These are phyloP conservation scores for Arbutus unedo DNA, from an alignment of 148 eudicot genomes.

Conservation along the genomic window DNA sequence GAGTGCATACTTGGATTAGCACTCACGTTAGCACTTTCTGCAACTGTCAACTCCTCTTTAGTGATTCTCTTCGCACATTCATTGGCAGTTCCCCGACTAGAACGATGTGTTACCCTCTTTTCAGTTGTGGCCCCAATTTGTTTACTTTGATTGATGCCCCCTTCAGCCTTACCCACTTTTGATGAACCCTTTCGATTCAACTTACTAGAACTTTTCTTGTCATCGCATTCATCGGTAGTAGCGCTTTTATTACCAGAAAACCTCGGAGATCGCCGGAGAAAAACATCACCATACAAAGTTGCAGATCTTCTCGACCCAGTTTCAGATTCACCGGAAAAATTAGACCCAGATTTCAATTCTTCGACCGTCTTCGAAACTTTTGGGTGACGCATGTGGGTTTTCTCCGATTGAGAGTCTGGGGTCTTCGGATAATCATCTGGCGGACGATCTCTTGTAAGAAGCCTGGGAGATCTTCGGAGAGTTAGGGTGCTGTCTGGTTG, in stretches of 20 bases:
- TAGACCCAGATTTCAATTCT: constrained; percentile 16
- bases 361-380: background rate
- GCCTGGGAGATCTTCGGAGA: constrained; percentile 57
- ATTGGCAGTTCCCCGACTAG: background rate
- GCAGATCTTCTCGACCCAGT: constrained; percentile 27
- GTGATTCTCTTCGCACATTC: background rate
- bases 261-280: constrained; percentile 37
- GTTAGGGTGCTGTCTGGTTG: constrained; percentile 17
- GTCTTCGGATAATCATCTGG: constrained; percentile 23
- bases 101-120: constrained; percentile 30
- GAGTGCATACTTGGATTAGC: background rate
- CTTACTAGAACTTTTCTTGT: background rate
- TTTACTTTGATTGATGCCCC: constrained; percentile 10
- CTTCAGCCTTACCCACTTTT: constrained; percentile 8
- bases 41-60: background rate
- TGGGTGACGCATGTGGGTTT: background rate
- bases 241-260: constrained; percentile 18
- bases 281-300: constrained; percentile 18
- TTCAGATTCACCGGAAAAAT: constrained; percentile 13
- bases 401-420: constrained; percentile 21
- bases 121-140: constrained; percentile 10
- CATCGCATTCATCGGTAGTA: background rate
- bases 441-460: constrained; percentile 20
- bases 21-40: background rate
- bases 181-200: background rate